phyloP scores from a whole-genome alignment of 2,329 filamentous ascomycete genomes.

The Curvularia sp. region DNA sequence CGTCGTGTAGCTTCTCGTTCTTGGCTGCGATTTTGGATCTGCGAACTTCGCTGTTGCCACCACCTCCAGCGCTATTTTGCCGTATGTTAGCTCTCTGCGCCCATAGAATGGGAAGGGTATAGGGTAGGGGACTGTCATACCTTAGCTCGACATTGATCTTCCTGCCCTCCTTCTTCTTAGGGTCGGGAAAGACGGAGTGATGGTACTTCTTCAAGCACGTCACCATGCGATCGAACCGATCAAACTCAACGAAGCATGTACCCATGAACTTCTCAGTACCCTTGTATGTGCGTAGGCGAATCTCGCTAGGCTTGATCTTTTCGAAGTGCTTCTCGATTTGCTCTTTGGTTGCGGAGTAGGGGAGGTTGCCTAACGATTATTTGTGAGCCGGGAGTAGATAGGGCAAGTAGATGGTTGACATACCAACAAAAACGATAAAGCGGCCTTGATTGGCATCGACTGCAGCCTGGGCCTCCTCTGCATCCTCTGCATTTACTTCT shows the following conservation, averaged over 20 bases:
- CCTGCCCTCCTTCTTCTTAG: conserved; percentile 64
- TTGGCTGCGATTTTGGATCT: conserved; percentile 81
- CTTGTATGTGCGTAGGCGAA: conserved; percentile 62
- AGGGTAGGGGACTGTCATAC: conserved; percentile 51
- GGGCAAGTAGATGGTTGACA: conserved; percentile 15
- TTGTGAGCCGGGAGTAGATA: conserved; percentile 11
- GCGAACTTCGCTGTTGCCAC: conserved; percentile 75
- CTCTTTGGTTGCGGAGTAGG: conserved; percentile 77
- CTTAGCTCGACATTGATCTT: conserved; percentile 94
- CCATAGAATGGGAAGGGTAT: neutral
- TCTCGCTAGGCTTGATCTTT: conserved; percentile 71
- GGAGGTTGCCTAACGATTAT: conserved; percentile 74
- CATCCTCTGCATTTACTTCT: conserved; percentile 25
- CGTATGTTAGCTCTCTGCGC: conserved; percentile 18
- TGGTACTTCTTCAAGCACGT: conserved; percentile 91
- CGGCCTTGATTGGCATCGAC: conserved; percentile 56
- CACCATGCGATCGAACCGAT: conserved; percentile 86
- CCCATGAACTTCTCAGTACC: conserved; percentile 49
- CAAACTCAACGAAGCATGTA: conserved; percentile 77
- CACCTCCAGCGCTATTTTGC: conserved; percentile 74
- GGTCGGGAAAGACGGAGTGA: conserved; percentile 76
- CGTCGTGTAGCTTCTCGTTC: conserved; percentile 82
- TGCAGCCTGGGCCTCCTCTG: conserved; percentile 21
- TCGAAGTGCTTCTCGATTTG: conserved; percentile 78
- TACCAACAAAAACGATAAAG: conserved; percentile 81